Conservation (phyloP, 257 asterid genomes). For the Solanum verrucosum region DNA sequence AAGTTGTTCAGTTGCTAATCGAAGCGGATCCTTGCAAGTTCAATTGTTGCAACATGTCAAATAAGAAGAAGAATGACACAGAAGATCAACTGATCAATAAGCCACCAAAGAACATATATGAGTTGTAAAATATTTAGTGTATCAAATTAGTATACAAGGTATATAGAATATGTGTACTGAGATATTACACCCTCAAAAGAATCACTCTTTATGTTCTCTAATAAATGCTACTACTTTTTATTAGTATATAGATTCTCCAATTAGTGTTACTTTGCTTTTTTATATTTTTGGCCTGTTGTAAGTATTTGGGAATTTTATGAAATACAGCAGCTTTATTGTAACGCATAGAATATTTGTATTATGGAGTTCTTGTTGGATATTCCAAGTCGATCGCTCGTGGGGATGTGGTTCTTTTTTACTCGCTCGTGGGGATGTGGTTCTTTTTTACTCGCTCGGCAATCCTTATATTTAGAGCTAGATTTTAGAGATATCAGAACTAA, state of each 20-base stretch:
- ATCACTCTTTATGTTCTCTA: neutral
- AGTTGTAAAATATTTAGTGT: neutral
- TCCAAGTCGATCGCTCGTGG: neutral
- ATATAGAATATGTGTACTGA: constrained; percentile 3
- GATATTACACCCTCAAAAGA: neutral
- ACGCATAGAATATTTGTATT: constrained; percentile 21
- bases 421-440: neutral
- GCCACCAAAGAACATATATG: constrained; percentile 18
- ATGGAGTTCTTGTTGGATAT: neutral
- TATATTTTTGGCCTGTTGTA: constrained; percentile 22
- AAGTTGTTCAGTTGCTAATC: constrained; percentile 60
- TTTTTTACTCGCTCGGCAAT: too few relatives aligned
- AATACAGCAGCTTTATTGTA: constrained; percentile 25
- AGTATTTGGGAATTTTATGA: constrained; percentile 10
- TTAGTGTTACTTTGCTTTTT: constrained; percentile 5
- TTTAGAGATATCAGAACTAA: rapidly evolving
- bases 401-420: neutral
- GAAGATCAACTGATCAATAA: neutral
- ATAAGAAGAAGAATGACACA: neutral
- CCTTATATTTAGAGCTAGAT: neutral
- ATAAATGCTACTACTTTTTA: neutral
- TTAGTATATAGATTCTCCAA: constrained; percentile 10
- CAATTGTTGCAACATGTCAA: constrained; percentile 2
- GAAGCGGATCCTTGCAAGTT: constrained; percentile 21
- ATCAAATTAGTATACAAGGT: constrained; percentile 3